These are phyloP conservation scores for Fusarium duplospermum DNA, from an alignment of 2,329 filamentous ascomycete species.

Conservation along the genomic window DNA sequence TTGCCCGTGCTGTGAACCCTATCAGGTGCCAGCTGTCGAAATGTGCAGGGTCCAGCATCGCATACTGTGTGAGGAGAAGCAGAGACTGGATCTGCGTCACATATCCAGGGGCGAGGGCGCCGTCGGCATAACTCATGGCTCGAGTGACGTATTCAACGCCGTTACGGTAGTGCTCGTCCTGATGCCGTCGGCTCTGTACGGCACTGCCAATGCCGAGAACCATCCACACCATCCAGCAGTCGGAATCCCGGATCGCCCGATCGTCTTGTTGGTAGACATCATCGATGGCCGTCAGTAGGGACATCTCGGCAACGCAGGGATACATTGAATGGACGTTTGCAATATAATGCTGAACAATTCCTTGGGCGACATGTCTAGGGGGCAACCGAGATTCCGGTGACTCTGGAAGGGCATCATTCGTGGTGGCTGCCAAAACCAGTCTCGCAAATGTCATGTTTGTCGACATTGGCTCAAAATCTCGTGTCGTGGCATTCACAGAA, in stretches of 20 bases:
- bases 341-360: conserved; percentile 85
- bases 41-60: conserved; percentile 88
- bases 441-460: conserved; percentile 93
- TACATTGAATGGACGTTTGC: conserved; percentile 83
- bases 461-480: conserved; percentile 91
- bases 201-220: conserved; percentile 86
- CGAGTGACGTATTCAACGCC: conserved; percentile 68
- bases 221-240: conserved; percentile 90
- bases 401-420: conserved; percentile 77
- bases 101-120: conserved; percentile 86
- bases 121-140: conserved; percentile 82
- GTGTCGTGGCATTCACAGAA: conserved; percentile 92
- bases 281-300: conserved; percentile 81
- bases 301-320: conserved; percentile 85
- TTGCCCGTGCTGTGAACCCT: conserved; percentile 87
- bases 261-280: conserved; percentile 80
- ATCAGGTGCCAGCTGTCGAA: conserved; percentile 96
- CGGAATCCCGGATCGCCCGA: conserved; percentile 72
- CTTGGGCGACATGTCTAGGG: conserved; percentile 73
- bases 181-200: conserved; percentile 76
- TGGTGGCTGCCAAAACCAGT: conserved; percentile 84
- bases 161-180: conserved; percentile 71
- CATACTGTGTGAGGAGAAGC: conserved; percentile 86
- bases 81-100: conserved; percentile 88
- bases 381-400: conserved; percentile 74